Percentiles rank a stretch among this genome's conserved stretches.
Evolutionary conservation across 2,329 filamentous ascomycete species (phyloP).

Genomic region (Trichoderma afroharzianum): DNA sequence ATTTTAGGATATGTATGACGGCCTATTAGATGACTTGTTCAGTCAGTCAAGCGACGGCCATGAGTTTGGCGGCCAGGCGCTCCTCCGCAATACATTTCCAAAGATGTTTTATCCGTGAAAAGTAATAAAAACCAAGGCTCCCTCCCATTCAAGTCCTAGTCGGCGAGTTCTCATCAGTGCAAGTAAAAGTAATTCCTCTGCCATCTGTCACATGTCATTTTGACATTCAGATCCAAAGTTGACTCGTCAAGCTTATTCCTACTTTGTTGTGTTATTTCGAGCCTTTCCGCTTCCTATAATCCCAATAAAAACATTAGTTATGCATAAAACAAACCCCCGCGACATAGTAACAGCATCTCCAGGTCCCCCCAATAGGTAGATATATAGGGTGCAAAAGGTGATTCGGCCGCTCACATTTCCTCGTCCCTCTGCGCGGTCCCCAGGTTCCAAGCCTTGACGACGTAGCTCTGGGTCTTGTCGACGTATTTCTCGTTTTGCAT

Average conservation of each 20-base stretch:
- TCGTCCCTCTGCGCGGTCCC: constrained; percentile 31
- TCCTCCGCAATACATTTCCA: not conserved
- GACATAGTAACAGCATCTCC: not conserved
- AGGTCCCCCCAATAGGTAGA: too few relatives aligned
- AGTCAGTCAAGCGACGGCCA: not conserved
- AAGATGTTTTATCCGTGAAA: not conserved
- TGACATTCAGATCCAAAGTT: not conserved
- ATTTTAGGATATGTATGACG: constrained; percentile 6
- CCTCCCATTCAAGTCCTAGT: not conserved
- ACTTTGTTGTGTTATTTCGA: not conserved
- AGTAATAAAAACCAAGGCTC: not conserved
- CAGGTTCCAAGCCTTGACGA: constrained; percentile 65
- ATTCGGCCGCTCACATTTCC: constrained; percentile 20
- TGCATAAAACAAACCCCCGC: not conserved
- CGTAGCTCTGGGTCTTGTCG: constrained; percentile 66
- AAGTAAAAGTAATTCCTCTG: not conserved
- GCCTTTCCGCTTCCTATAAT: not conserved
- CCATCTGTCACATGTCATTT: not conserved
- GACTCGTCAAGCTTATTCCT: not conserved
- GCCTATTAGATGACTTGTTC: not conserved
- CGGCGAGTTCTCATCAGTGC: not conserved
- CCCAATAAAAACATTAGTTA: not conserved
- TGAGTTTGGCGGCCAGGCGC: too few relatives aligned
- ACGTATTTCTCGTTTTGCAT: constrained; percentile 67
- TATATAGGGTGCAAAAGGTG: too few relatives aligned